Evolutionary conservation across 768 basidiomycete species (phyloP).

Genomic region (Gelatoporia subvermispora): DNA sequence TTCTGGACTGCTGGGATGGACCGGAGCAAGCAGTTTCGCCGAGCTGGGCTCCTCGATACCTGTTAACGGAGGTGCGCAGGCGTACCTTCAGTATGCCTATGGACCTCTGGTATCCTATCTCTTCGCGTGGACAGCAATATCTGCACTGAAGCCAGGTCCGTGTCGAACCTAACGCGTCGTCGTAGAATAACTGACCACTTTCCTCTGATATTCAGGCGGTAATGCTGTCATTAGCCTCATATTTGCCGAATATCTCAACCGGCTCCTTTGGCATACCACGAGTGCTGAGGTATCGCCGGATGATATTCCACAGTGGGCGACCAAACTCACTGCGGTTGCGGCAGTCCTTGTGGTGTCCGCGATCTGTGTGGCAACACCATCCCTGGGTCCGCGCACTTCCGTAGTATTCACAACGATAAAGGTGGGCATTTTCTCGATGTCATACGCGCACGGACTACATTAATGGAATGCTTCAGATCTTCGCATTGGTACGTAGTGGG

Average conservation of each 20-base stretch:
- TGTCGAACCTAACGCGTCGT: conserved; percentile 1
- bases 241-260: conserved; percentile 88
- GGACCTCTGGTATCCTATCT: conserved; percentile 84
- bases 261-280: conserved; percentile 78
- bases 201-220: conserved; percentile 39
- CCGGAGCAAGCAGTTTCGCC: conserved; percentile 91
- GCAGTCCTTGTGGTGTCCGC: conserved; percentile 69
- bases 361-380: conserved; percentile 76
- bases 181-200: not conserved
- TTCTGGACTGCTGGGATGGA: conserved; percentile 87
- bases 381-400: conserved; percentile 73
- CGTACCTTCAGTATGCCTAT: conserved; percentile 87
- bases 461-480: conserved; percentile 37
- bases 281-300: conserved; percentile 67
- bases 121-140: conserved; percentile 93
- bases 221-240: conserved; percentile 87
- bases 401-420: conserved; percentile 89
- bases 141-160: conserved; percentile 78
- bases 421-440: conserved; percentile 36
- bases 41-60: conserved; percentile 90
- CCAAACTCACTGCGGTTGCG: conserved; percentile 76
- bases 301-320: conserved; percentile 84
- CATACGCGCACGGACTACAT: not conserved
- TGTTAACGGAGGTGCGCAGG: conserved; percentile 57
- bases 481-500: conserved; percentile 50